Conservation (phyloP, 345 rosid species). For the Lenwebbia sp. region DNA sequence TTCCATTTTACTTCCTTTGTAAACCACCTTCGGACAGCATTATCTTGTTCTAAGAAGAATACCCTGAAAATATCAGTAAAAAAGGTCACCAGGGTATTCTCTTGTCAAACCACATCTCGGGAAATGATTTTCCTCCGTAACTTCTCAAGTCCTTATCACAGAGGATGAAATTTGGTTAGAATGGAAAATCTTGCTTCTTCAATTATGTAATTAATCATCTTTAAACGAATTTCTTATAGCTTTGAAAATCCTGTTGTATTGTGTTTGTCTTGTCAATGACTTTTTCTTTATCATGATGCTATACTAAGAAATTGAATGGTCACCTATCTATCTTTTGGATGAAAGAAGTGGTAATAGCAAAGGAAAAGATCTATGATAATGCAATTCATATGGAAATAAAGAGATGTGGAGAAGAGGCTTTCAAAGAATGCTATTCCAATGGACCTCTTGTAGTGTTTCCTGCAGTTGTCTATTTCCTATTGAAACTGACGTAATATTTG, state of each 20-base stretch:
- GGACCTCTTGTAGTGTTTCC: no score
- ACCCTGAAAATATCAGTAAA: background rate
- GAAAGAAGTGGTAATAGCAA: background rate
- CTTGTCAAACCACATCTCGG: background rate
- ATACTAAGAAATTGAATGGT: background rate
- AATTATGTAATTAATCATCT: background rate
- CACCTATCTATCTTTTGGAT: background rate
- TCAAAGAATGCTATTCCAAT: no score
- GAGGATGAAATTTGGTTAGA: background rate
- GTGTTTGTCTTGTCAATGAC: no score
- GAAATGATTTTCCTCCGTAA: background rate
- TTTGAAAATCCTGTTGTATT: background rate
- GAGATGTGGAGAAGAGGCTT: no score
- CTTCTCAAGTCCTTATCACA: background rate
- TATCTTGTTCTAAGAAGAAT: background rate
- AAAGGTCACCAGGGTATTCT: background rate
- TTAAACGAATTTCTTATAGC: background rate
- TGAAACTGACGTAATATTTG: no score
- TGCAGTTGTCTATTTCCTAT: no score
- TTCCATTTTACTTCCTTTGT: background rate
- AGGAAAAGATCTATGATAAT: no score
- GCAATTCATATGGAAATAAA: no score
- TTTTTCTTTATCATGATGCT: background rate
- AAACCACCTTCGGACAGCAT: background rate
- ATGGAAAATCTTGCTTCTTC: background rate